A percentile compares a stretch with the other conserved stretches of the same genome.
Conservation (phyloP, 805 yeast species). For the Metschnikowia picachoensis region DNA sequence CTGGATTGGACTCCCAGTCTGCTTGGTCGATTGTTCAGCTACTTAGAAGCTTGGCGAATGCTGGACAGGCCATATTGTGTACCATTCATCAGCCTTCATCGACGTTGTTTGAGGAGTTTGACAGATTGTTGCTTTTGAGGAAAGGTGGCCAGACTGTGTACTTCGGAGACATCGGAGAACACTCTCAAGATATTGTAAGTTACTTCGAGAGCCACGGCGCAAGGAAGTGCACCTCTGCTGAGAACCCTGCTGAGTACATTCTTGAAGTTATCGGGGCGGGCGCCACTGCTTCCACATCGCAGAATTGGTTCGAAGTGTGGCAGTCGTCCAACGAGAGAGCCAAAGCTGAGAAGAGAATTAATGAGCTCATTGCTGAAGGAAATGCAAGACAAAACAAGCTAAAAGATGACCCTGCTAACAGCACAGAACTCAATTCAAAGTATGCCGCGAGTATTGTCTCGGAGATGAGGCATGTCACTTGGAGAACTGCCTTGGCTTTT, state of each 20-base stretch:
- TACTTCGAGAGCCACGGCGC: slow-evolving; percentile 16
- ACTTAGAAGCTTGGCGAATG: slow-evolving; percentile 44
- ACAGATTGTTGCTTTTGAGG: slow-evolving; percentile 54
- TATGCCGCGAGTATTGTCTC: slow-evolving; percentile 10
- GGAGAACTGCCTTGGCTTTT: slow-evolving; percentile 12
- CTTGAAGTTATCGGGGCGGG: slow-evolving; percentile 19
- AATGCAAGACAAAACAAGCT: too few relatives aligned
- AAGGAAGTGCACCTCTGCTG: slow-evolving; percentile 10
- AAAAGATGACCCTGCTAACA: slow-evolving; percentile 1
- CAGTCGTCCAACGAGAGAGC: slow-evolving; percentile 9
- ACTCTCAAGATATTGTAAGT: slow-evolving; percentile 9
- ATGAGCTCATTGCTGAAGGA: slow-evolving; percentile 10
- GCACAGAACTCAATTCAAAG: slow-evolving; percentile 9
- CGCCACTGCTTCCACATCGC: slow-evolving; percentile 14
- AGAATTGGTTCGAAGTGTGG: slow-evolving; percentile 19
- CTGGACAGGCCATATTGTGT: slow-evolving; percentile 57
- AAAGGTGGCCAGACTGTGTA: slow-evolving; percentile 20
- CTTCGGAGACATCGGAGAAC: slow-evolving; percentile 17
- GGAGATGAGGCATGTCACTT: slow-evolving; percentile 10
- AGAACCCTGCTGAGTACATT: slow-evolving; percentile 19
- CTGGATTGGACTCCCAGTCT: slow-evolving; percentile 38
- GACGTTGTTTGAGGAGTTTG: slow-evolving; percentile 46
- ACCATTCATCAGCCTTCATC: slow-evolving; percentile 54
- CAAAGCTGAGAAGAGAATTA: slow-evolving; percentile 6
- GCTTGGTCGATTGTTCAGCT: slow-evolving; percentile 57